phyloP scores from a whole-genome alignment of 2,329 filamentous ascomycete genomes.

The Phoma sp. region DNA sequence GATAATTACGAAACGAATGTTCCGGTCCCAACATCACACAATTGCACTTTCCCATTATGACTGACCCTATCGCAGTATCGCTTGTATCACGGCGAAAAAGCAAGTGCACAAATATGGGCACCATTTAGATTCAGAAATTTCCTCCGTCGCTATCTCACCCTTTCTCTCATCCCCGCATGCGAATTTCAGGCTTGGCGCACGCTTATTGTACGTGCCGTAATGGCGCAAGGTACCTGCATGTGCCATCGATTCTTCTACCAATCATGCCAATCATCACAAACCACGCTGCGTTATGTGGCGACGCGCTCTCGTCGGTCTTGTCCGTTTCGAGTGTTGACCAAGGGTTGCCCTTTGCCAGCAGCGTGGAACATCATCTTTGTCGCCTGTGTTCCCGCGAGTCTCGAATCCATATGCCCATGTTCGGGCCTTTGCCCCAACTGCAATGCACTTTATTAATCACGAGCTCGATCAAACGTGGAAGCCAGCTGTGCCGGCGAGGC shows the following conservation, averaged over 20 bases:
- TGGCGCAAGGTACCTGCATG: slow-evolving; percentile 4
- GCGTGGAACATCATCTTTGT: not conserved
- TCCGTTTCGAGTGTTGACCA: not conserved
- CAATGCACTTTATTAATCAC: not conserved
- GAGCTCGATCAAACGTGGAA: not conserved
- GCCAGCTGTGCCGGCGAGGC: not conserved
- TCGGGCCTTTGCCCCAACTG: not conserved
- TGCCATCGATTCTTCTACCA: not conserved
- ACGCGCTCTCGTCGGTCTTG: not conserved
- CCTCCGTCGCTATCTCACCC: not conserved
- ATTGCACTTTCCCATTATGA: not conserved
- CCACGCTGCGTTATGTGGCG: not conserved
- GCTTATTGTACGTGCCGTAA: not conserved
- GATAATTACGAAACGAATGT: not conserved
- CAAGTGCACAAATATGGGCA: not conserved
- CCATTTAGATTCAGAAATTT: not conserved
- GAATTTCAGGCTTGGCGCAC: not conserved
- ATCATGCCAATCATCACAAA: not conserved
- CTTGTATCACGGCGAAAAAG: not conserved
- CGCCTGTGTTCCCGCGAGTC: not conserved
- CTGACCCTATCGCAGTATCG: not conserved
- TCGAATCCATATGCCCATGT: not conserved
- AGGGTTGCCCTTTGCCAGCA: not conserved
- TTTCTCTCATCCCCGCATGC: not conserved
- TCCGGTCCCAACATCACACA: not conserved